Base-by-base conservation (phyloP, 2,329 filamentous ascomycete genomes). In the Fusarium poae region DNA sequence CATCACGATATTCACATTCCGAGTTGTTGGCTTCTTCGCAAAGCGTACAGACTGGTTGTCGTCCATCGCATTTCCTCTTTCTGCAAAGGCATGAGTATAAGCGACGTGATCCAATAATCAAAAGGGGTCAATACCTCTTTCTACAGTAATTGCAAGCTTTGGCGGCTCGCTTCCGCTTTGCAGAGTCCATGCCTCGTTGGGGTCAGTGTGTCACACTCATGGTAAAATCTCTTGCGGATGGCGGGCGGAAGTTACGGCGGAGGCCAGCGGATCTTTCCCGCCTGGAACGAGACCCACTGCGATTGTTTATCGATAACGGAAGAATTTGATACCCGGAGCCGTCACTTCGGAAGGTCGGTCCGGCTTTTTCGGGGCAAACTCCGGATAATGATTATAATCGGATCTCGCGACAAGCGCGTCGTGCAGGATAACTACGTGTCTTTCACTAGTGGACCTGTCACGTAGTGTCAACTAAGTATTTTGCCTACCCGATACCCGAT, bases 151-250 rank as follows among this genome's bases (percentile, higher is more conserved):
- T 71, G n/a, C 68, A 71, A 7, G 68, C 68, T 12, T 72, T 69
- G 62, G 68, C 68, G 62, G 68, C 68, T 60, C 68, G 65, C 62
- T 69, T 71, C 68, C 68, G 62, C 61, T 71, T 71, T 12, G 45
- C 39, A 44, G 68, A 69, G 15, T 69, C 67, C 66, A 69, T 69
- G 34, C 48, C 48, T 29, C 21, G 48, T 51, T 39, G 48, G 23
- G 48, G 48, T 37, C 20, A 21, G 32, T 12, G 34, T 53, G 65
- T 29, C 56, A 45, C 43, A 35, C 48, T 53, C 48, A 51, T 51
- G 40, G 29, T 23, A 13, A 65, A 66, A 62, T 48, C 49, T 69
- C 49, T 63, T 57, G 65, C 65, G 61, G 51, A 54, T 43, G 60
- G 39, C 34, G 27, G 54, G 66, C 61, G 65, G 66, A 50, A 52